Evolutionary conservation across 225 moss, liverwort and hornwort species (phyloP).

Genomic region (Antitrichia curtipendula): DNA sequence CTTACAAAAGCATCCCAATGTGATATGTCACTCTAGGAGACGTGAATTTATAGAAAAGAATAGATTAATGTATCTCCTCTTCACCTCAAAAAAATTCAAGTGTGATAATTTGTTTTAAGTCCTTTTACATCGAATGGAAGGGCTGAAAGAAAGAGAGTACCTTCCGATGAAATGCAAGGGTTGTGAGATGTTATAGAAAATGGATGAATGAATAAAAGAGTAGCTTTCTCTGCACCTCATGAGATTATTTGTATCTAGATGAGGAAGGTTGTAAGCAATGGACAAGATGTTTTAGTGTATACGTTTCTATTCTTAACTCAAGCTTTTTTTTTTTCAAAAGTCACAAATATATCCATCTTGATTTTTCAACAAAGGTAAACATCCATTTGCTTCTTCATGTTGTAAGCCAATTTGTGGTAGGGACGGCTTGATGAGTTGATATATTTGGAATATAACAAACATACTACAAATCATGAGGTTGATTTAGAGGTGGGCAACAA

Average conservation of each 20-base stretch:
- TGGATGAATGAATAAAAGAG: not conserved
- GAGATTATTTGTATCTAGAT: not conserved
- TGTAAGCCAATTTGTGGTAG: rapidly evolving
- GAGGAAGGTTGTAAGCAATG: not conserved
- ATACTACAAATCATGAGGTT: not conserved
- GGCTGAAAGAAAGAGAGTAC: too few relatives aligned
- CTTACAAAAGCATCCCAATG: too few relatives aligned
- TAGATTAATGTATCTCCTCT: too few relatives aligned
- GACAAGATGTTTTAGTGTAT: not conserved
- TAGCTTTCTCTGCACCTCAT: not conserved
- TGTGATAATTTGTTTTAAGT: too few relatives aligned
- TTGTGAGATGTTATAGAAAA: too few relatives aligned
- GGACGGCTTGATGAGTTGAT: not conserved
- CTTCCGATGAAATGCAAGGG: too few relatives aligned
- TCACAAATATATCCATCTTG: not conserved
- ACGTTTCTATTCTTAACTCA: rapidly evolving
- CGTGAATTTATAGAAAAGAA: too few relatives aligned
- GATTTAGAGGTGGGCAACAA: rapidly evolving
- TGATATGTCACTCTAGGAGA: too few relatives aligned
- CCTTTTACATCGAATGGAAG: too few relatives aligned
- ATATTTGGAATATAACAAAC: rapidly evolving
- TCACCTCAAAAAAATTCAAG: too few relatives aligned
- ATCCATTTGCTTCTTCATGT: not conserved
- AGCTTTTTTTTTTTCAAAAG: not conserved
- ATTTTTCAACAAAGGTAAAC: not conserved